Evolutionary conservation across 257 asterid genomes (phyloP).

Genomic region (Agastache rugosa): DNA sequence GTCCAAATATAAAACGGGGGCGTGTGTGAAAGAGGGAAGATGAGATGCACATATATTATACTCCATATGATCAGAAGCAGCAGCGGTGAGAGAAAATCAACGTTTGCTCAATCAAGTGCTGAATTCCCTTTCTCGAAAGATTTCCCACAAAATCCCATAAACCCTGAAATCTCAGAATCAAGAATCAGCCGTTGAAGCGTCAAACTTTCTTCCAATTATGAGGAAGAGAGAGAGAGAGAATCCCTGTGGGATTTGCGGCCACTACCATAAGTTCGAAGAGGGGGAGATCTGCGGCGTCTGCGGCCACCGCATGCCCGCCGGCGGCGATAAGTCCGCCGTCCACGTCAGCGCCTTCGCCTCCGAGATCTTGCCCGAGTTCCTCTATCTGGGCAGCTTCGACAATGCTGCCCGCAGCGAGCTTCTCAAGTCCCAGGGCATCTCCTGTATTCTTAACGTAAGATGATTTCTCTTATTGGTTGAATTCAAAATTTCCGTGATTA

Average conservation of each 20-base stretch:
- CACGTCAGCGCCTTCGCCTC: slow-evolving; percentile 92
- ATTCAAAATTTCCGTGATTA: neutral
- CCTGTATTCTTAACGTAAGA: slow-evolving; percentile 84
- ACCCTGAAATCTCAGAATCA: slow-evolving; percentile 21
- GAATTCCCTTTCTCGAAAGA: slow-evolving; percentile 1
- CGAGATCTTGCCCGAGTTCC: slow-evolving; percentile 95
- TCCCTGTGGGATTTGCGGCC: slow-evolving; percentile 91
- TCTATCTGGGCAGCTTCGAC: slow-evolving; percentile 89
- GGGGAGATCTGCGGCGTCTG: slow-evolving; percentile 90
- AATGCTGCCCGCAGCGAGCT: slow-evolving; percentile 95
- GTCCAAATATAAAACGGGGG: neutral
- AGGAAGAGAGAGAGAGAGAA: slow-evolving; percentile 93
- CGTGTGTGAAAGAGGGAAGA: neutral
- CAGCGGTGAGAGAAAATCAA: slow-evolving; percentile 8
- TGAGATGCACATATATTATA: neutral
- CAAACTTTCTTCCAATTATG: slow-evolving; percentile 46
- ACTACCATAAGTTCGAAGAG: slow-evolving; percentile 94
- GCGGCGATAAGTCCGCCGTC: slow-evolving; percentile 50
- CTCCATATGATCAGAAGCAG: neutral
- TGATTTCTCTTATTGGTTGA: neutral
- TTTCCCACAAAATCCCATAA: slow-evolving; percentile 11
- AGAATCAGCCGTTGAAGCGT: slow-evolving; percentile 26
- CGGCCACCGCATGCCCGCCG: slow-evolving; percentile 82
- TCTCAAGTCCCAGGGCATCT: slow-evolving; percentile 91
- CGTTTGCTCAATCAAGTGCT: neutral